Percentiles rank a stretch among this genome's conserved stretches.
These are phyloP conservation scores for Chlorella ohadii DNA, from an alignment of 139 green algal genomes.

Conservation along the genomic window DNA sequence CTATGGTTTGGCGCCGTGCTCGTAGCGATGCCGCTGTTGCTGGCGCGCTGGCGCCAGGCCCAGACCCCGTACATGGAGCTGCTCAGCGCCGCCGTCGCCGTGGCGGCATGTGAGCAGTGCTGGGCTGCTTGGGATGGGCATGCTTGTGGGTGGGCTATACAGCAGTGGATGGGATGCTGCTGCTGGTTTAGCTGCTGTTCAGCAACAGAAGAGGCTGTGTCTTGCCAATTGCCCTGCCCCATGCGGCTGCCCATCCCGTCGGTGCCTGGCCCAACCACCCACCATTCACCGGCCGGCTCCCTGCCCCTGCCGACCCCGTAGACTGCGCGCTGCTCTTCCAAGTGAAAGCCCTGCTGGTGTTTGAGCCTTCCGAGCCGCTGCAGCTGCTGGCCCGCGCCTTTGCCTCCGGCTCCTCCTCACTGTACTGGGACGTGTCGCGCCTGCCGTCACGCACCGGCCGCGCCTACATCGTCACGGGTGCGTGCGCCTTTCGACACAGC, in stretches of 20 bases:
- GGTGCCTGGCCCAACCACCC: no score
- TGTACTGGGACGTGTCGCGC: conserved; percentile 33
- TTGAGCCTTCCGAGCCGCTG: conserved; percentile 45
- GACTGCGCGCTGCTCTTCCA: conserved; percentile 61
- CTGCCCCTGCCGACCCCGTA: no score
- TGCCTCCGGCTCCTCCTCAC: neutral
- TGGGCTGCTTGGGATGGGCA: no score
- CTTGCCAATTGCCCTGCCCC: no score
- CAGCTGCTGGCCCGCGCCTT: conserved; percentile 19
- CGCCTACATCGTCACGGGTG: conserved; percentile 12
- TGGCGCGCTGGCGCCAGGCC: neutral
- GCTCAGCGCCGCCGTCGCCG: conserved; percentile 43
- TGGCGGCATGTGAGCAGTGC: neutral
- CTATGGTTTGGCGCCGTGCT: conserved; percentile 43
- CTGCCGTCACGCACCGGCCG: conserved; percentile 22
- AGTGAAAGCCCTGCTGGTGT: conserved; percentile 59
- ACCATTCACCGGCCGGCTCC: no score
- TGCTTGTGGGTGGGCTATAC: no score
- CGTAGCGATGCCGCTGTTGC: conserved; percentile 40
- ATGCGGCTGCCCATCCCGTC: no score
- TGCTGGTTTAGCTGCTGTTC: no score
- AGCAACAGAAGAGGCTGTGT: no score
- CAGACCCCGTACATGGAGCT: conserved; percentile 35
- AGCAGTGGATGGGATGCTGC: no score
- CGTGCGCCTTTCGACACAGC: no score